Evolutionary conservation across 805 yeast genomes (phyloP), one percentile per base, ranked within the genome.

Genomic region (Kodamaea leandrae): DNA sequence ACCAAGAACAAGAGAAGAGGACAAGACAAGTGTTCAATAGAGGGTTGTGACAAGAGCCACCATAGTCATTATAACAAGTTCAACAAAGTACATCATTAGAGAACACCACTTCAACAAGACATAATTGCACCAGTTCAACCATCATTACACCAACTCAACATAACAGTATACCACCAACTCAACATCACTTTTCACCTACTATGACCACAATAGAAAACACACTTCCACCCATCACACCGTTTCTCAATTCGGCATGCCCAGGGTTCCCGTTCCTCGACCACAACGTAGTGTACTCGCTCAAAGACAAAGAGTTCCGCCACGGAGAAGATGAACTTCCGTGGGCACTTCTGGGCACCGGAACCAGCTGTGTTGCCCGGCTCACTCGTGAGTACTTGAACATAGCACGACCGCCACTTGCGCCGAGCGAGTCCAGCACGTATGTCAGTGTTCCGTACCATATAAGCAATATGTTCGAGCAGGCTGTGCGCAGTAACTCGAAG

Each of bases 401-500:
- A 13, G 57, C 71, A 19, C 46, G 74, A 18, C 72, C 72, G 10
- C 64, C 66, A 4, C 49, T 66, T 33, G 37, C 36, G 4, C 48
- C 52, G 9, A 57, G 58, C 20, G 75, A 77, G 46, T 76, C 80
- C 9, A 66, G 68, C 10, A 76, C 82, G 0, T 77, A 77, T 47
- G 77, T 76, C 1, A 69, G 79, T 7, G 49, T 76, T 17, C 78
- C 82, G 1, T 68, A 66, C 42, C 79, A 74, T 48, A 66, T 76
- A 5, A 72, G 73, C 39, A 61, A 57, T 29, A 57, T 70, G 27
- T 66, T 77, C 35, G 47, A 54, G 13, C 68, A 44, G 56, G 68
- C 54, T 1, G 58, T 56, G 4, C 57, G 60, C 18, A 56, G 58
- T 32, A 61, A 60, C 33, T 71, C 64, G 32, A 68, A 66, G 40